Conservation (phyloP, 2,329 filamentous ascomycete species). For the Colletotrichum scovillei region DNA sequence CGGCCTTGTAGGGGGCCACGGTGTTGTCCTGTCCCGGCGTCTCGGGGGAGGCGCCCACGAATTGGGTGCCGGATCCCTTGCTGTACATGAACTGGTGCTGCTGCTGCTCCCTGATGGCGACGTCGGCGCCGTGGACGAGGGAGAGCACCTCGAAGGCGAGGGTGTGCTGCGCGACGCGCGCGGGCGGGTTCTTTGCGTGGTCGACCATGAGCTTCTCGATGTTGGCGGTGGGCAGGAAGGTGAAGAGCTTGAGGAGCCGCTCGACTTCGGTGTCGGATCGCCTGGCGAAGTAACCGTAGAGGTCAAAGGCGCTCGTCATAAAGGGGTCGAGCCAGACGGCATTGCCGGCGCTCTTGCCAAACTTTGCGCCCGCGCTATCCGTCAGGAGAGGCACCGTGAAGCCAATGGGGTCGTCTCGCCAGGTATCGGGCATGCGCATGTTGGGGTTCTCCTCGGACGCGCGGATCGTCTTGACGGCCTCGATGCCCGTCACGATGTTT, state of each 20-base stretch:
- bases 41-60: constrained; percentile 12
- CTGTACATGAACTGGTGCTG: constrained; percentile 64
- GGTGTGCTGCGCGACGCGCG: constrained; percentile 83
- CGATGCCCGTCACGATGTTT: constrained; percentile 92
- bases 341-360: constrained; percentile 95
- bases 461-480: constrained; percentile 82
- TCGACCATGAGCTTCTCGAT: constrained; percentile 76
- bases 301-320: constrained; percentile 84
- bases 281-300: constrained; percentile 91
- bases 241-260: constrained; percentile 87
- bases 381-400: constrained; percentile 93
- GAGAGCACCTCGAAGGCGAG: constrained; percentile 86
- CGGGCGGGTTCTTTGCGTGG: constrained; percentile 75
- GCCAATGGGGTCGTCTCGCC: constrained; percentile 75
- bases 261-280: constrained; percentile 85
- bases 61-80: constrained; percentile 36
- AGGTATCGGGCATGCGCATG: constrained; percentile 51
- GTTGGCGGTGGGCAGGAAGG: constrained; percentile 80
- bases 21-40: constrained; percentile 23
- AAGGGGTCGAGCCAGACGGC: constrained; percentile 90
- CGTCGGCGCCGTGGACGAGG: constrained; percentile 77
- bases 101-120: constrained; percentile 71
- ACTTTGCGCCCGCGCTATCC: constrained; percentile 86
- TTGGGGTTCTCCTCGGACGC: constrained; percentile 62
- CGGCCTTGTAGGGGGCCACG: constrained; percentile 34